phyloP scores from a whole-genome alignment of 2,329 filamentous ascomycete species.

The Penicillium janthinellum region DNA sequence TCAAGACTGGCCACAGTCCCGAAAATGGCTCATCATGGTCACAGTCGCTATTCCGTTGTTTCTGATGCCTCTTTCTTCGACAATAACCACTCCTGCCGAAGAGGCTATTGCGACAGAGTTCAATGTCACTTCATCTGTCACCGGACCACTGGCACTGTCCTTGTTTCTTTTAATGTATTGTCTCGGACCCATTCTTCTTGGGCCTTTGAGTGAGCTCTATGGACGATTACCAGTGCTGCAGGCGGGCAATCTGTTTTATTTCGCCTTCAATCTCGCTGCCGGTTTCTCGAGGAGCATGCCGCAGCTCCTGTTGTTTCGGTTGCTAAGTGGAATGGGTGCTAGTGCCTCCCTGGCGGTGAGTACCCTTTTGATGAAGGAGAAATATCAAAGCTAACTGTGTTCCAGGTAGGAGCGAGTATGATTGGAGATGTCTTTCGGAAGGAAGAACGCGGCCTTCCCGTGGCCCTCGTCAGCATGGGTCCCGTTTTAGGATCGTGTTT shows the following conservation, averaged over 20 bases:
- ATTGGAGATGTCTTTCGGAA: conserved; percentile 17
- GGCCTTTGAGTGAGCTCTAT: conserved; percentile 8
- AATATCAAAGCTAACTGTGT: background rate
- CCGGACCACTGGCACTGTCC: conserved; percentile 4
- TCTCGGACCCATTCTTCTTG: conserved; percentile 8
- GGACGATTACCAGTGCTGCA: conserved; percentile 10
- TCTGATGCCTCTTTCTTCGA: conserved; percentile 10
- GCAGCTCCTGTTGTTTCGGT: background rate
- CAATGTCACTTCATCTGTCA: conserved; percentile 4
- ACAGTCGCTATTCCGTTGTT: conserved; percentile 8
- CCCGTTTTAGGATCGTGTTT: conserved; percentile 14
- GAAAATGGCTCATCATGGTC: conserved; percentile 8
- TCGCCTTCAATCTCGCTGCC: background rate
- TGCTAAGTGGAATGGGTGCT: background rate
- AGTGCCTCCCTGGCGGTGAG: background rate
- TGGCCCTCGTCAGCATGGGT: conserved; percentile 13
- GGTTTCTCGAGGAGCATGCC: background rate
- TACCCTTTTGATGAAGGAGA: background rate
- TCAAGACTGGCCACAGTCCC: conserved; percentile 11
- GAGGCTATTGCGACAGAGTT: conserved; percentile 2
- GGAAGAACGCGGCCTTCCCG: conserved; percentile 14
- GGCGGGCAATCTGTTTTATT: background rate
- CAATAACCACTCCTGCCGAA: conserved; percentile 6
- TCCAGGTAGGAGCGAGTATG: conserved; percentile 16
- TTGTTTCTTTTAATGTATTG: conserved; percentile 6